phyloP scores from a whole-genome alignment of 768 basidiomycete species.

The Rhodotorula graminis region DNA sequence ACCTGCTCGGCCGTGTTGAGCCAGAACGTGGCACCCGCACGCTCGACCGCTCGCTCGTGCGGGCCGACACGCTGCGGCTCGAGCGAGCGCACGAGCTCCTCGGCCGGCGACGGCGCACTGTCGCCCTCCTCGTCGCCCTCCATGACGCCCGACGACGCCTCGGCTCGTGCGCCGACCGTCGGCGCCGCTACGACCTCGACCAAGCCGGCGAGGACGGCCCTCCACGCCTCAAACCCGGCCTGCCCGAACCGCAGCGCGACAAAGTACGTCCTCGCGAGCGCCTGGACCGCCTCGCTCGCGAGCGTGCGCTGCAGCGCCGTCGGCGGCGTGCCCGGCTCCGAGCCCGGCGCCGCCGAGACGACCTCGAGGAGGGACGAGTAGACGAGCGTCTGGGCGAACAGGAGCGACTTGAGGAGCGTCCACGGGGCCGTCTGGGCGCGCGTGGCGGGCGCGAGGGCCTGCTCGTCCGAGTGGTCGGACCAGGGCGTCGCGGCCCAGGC shows the following conservation, averaged over 20 bases:
- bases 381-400: conserved; percentile 39
- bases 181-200: conserved; percentile 63
- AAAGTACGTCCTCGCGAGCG: conserved; percentile 66
- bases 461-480: conserved; percentile 25
- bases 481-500: conserved; percentile 33
- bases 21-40: conserved; percentile 58
- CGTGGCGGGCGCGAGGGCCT: conserved; percentile 27
- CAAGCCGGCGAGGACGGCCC: conserved; percentile 68
- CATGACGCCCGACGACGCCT: too few species aligned
- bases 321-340: conserved; percentile 23
- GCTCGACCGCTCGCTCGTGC: conserved; percentile 31
- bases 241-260: conserved; percentile 74
- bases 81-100: conserved; percentile 14
- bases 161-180: neutral
- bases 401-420: conserved; percentile 40
- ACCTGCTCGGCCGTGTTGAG: conserved; percentile 75
- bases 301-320: conserved; percentile 46
- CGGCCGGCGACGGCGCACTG: neutral
- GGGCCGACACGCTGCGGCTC: neutral
- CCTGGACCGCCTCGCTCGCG: conserved; percentile 56
- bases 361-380: conserved; percentile 37
- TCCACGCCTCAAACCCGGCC: conserved; percentile 65
- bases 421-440: conserved; percentile 33
- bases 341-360: conserved; percentile 36
- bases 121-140: neutral